These are phyloP conservation scores for Tetrahymena borealis DNA, from an alignment of 73 alveolate species.

Conservation along the genomic window DNA sequence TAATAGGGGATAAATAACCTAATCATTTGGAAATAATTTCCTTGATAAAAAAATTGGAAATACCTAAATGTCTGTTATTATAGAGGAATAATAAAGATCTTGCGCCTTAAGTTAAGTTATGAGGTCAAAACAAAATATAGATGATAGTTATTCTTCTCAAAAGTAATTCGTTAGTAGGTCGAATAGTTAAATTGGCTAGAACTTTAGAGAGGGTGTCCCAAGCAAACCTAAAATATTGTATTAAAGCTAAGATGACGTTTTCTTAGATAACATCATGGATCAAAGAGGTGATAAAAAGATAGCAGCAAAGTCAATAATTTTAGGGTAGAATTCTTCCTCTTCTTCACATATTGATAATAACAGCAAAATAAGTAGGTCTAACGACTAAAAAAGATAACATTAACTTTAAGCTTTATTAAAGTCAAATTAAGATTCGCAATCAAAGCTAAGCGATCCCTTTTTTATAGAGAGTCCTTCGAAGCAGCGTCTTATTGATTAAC, in stretches of 20 bases:
- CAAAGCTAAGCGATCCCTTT: background rate
- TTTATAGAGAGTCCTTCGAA: background rate
- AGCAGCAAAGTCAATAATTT: background rate
- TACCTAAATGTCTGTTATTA: background rate
- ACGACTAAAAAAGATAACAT: background rate
- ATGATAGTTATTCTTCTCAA: background rate
- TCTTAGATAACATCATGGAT: background rate
- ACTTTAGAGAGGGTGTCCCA: background rate
- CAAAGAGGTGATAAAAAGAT: background rate
- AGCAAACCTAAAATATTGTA: background rate
- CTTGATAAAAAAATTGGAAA: background rate
- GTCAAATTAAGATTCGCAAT: background rate
- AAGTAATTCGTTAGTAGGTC: background rate
- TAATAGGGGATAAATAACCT: background rate
- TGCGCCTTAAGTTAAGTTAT: background rate
- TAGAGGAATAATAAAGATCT: background rate
- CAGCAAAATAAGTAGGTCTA: background rate
- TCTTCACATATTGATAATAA: background rate
- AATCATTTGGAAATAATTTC: background rate
- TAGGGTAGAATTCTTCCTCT: background rate
- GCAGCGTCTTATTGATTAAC: background rate
- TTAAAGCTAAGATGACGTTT: background rate
- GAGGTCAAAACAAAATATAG: background rate
- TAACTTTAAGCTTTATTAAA: background rate
- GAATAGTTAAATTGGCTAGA: background rate